phyloP scores from a whole-genome alignment of 2,329 filamentous ascomycete species.

The Diaporthe ampelina region DNA sequence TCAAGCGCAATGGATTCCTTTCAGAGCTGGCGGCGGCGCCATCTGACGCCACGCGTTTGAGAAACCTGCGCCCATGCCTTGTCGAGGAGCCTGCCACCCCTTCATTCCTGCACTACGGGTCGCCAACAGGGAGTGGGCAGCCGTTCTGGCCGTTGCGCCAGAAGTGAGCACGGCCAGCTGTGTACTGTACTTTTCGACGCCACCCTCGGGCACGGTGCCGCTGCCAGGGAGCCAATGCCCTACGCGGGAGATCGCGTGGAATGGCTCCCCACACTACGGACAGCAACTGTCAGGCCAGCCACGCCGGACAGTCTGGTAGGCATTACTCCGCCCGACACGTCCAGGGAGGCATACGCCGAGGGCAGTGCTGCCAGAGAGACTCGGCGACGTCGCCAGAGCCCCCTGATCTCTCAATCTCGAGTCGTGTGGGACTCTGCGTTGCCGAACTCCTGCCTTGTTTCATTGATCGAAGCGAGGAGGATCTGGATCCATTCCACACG shows the following conservation, averaged over 20 bases:
- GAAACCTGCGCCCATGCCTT: conserved; percentile 29
- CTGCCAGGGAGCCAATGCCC: conserved; percentile 13
- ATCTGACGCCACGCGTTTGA: conserved; percentile 39
- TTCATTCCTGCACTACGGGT: conserved; percentile 19
- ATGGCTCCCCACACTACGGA: neutral
- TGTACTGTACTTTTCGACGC: conserved; percentile 5
- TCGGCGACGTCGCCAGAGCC: conserved; percentile 18
- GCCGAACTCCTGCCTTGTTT: conserved; percentile 37
- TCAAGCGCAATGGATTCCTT: conserved; percentile 29
- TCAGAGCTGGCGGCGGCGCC: conserved; percentile 30
- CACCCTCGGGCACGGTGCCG: conserved; percentile 19
- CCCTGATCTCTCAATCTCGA: conserved; percentile 33
- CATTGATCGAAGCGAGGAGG: conserved; percentile 38
- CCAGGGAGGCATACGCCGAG: neutral
- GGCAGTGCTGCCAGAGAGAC: conserved; percentile 24
- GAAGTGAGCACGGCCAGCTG: conserved; percentile 9
- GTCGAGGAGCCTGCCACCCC: conserved; percentile 25
- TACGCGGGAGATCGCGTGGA: conserved; percentile 1
- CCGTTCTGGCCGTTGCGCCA: conserved; percentile 33
- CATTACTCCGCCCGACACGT: neutral
- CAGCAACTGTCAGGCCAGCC: conserved; percentile 8
- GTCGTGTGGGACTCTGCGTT: conserved; percentile 33
- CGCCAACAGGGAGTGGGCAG: conserved; percentile 30
- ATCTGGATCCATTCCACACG: conserved; percentile 41
- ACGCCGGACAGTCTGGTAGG: conserved; percentile 3